Base-by-base conservation (phyloP, 208 protist species). In the Leptomonas pyrrhocoris region DNA sequence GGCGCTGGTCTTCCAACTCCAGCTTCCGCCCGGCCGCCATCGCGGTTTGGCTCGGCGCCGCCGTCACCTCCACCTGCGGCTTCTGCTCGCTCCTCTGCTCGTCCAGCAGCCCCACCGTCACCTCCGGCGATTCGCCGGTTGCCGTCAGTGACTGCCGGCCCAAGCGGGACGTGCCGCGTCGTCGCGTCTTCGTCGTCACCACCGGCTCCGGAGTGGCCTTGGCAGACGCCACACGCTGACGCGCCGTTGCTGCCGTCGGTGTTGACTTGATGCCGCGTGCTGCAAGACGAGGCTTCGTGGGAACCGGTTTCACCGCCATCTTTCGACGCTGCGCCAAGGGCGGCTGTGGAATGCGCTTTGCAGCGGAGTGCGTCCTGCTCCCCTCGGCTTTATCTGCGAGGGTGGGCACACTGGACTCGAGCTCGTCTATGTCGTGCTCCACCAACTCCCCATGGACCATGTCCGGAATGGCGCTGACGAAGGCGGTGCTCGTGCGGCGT, bases 391-490 rank as follows among this genome's bases (percentile, higher is more conserved):
- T 6, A 30, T 60, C 55, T 36, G 55, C 42, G 25, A 46, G 34
- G 11, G 12, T 27, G 8, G 55, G 27, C 27, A 38, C 36, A 21
- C n/a, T 51, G 4, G 49, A 53, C 30, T 23, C 30, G 51, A 65
- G 54, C 42, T 65, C 42, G 16, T 83, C 81, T 46, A 68, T 61
- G 45, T 71, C 77, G 8, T 74, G 53, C 61, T 90, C 81, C 25
- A 80, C 70, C 38, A 90, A 16, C 54, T 90, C 85, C 12, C 82
- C 80, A 2, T 72, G 70, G 12, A 61, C 40, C 38, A 76, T 43
- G 34, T 88, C 85, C 8, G 85, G 85, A 38, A 90, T 68, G 13
- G 60, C 70, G 46, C 42, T 70, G 27, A 88, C 67, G 19, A 79
- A 84, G 18, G 66, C 23, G n/a, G 30, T 83, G 59, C 65, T 75